Conservation (phyloP, 441 rosid species). For the Adansonia gregorii region DNA sequence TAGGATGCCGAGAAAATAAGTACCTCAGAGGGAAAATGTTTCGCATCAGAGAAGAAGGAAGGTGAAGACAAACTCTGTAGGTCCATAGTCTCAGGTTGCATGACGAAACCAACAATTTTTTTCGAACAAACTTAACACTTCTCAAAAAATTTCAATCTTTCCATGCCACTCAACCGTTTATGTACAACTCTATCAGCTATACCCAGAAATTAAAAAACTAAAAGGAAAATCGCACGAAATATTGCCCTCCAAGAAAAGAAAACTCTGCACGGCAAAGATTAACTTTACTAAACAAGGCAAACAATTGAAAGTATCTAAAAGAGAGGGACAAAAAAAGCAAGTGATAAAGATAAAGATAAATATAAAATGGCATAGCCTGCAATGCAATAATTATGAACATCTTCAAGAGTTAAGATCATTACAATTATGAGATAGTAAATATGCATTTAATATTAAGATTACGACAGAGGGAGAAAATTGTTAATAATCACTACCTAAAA, state of each 20-base stretch:
- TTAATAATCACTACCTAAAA: neutral
- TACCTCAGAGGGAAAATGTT: slow-evolving; percentile 38
- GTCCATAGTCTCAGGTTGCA: slow-evolving; percentile 50
- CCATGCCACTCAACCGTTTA: neutral
- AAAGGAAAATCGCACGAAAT: no score
- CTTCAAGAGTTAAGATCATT: slow-evolving; percentile 29
- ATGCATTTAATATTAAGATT: slow-evolving; percentile 23
- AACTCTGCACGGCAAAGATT: neutral
- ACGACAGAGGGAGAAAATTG: neutral
- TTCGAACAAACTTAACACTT: neutral
- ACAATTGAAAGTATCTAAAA: neutral
- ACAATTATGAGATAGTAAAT: neutral
- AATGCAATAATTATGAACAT: slow-evolving; percentile 8
- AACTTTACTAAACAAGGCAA: neutral
- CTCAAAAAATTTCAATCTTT: neutral
- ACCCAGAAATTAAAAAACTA: no score
- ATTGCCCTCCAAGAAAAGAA: neutral
- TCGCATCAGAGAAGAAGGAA: no score
- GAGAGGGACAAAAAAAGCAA: neutral
- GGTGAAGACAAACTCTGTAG: neutral
- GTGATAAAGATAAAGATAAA: neutral
- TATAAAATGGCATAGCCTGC: neutral
- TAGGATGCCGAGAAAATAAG: slow-evolving; percentile 16
- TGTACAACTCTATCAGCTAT: neutral
- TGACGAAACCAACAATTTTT: slow-evolving; percentile 25